Percentiles rank a stretch among this genome's conserved stretches.
Conservation (phyloP, 768 basidiomycete species). For the Boletus eberwhitei region DNA sequence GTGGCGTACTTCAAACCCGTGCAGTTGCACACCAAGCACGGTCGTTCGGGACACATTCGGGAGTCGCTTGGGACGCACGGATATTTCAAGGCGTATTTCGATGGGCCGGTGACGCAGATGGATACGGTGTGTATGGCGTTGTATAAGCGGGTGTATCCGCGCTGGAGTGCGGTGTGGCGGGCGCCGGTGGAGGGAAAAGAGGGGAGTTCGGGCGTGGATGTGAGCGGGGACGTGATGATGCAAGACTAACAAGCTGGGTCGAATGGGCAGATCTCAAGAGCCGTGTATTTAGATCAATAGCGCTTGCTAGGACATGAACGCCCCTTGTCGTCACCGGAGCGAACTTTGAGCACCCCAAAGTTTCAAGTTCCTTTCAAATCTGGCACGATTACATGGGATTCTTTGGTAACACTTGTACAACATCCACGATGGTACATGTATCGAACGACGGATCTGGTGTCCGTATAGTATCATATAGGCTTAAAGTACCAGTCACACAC, state of each 20-base stretch:
- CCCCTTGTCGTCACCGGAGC: not conserved
- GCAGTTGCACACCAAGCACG: conserved; percentile 89
- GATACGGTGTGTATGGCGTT: conserved; percentile 94
- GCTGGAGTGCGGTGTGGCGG: conserved; percentile 66
- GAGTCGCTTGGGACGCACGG: conserved; percentile 97
- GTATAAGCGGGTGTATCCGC: conserved; percentile 93
- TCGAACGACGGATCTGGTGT: not conserved
- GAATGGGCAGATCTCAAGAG: not conserved
- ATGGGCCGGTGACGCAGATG: conserved; percentile 92
- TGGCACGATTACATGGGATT: not conserved
- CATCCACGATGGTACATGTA: not conserved
- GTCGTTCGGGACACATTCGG: conserved; percentile 82
- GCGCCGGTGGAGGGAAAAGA: not conserved
- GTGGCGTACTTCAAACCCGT: conserved; percentile 91
- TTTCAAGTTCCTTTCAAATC: no score
- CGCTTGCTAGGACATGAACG: no score
- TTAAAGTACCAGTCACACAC: not conserved
- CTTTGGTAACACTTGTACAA: not conserved
- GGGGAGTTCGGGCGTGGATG: not conserved
- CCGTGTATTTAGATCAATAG: not conserved
- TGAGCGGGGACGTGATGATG: conserved; percentile 27
- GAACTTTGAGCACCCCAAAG: not conserved
- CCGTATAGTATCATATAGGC: not conserved
- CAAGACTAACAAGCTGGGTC: conserved; percentile 4
- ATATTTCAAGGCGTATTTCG: conserved; percentile 95